Percentiles rank a stretch among this genome's conserved stretches.
These are phyloP conservation scores for Nicotiana knightiana DNA, from an alignment of 257 asterid species.

Conservation along the genomic window DNA sequence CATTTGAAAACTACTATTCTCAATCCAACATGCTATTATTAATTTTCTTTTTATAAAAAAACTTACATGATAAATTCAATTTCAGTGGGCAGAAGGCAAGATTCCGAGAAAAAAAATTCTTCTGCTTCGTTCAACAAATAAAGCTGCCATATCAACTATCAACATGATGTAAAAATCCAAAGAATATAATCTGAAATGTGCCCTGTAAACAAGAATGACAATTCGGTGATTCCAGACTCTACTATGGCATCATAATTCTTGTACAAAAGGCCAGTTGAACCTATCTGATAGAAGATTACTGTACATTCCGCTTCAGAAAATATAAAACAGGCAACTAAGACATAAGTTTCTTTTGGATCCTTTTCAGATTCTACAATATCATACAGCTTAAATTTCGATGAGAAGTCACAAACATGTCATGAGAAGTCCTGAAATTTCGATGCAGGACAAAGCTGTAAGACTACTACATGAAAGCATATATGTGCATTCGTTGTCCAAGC, in stretches of 20 bases:
- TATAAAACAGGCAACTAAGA: not conserved
- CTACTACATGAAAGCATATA: not conserved
- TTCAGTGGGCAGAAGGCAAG: not conserved
- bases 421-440: not conserved
- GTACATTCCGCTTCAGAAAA: not conserved
- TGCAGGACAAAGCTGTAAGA: not conserved
- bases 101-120: not conserved
- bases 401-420: not conserved
- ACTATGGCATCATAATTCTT: not conserved
- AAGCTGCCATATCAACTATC: not conserved
- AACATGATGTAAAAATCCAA: not conserved
- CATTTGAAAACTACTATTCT: not conserved
- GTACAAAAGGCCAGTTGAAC: not conserved
- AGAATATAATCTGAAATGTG: not conserved
- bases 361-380: not conserved
- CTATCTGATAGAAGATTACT: not conserved
- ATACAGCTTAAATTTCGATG: not conserved
- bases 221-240: not conserved
- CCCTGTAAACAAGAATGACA: not conserved
- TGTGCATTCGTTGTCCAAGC: not conserved
- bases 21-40: not conserved
- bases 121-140: not conserved
- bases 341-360: not conserved
- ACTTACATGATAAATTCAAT: not conserved
- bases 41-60: not conserved